Percentiles rank a stretch among this genome's conserved stretches.
Evolutionary conservation across 306 rosid genomes (phyloP).

Genomic region (Herpetospermum pedunculosum): DNA sequence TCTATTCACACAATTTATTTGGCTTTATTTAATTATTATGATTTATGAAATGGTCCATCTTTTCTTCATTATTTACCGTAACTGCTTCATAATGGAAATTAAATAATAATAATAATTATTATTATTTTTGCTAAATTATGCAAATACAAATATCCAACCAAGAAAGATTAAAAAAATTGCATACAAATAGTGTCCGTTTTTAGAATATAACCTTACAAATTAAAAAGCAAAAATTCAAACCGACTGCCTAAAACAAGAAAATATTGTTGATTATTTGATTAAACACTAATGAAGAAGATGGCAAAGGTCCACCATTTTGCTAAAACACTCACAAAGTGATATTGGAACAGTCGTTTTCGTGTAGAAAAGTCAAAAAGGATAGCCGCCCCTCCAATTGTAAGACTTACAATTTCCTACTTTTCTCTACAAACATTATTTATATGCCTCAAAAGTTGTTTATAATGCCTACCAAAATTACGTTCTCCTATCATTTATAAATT

Average conservation of each 20-base stretch:
- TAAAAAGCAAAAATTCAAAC: too few species aligned
- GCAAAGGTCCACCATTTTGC: too few species aligned
- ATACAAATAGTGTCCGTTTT: too few species aligned
- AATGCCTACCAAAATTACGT: neutral
- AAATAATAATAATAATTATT: too few species aligned
- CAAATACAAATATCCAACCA: neutral
- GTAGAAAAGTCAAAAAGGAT: neutral
- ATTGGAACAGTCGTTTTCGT: neutral
- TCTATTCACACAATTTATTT: neutral
- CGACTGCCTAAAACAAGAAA: too few species aligned
- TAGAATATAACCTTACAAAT: too few species aligned
- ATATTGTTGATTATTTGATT: too few species aligned
- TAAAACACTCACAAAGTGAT: too few species aligned
- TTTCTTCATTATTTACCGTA: neutral
- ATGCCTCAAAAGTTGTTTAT: neutral
- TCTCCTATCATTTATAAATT: neutral
- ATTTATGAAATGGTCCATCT: neutral
- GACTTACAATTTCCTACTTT: neutral
- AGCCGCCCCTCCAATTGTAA: neutral
- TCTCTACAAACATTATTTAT: neutral
- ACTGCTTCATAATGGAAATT: too few species aligned
- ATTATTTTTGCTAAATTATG: neutral
- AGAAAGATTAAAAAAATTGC: neutral
- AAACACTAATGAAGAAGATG: too few species aligned
- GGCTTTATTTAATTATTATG: neutral